Percentiles rank a stretch among this genome's conserved stretches.
phyloP scores from a whole-genome alignment of 2,329 filamentous ascomycete species.

The Talaromyces sp. region DNA sequence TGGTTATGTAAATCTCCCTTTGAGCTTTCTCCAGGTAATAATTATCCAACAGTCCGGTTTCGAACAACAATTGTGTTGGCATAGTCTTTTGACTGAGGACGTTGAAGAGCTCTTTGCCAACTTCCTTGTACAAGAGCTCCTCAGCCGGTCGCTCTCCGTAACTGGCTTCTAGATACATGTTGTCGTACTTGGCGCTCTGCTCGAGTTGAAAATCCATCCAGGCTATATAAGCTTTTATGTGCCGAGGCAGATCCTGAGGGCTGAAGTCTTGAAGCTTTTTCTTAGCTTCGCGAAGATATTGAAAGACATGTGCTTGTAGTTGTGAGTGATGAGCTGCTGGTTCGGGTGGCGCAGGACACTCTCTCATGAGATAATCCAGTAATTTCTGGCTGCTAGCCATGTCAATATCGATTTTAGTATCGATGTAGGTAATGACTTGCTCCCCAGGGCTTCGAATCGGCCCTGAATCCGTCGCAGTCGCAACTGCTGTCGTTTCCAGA shows the following conservation, averaged over 20 bases:
- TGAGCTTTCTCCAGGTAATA: slow-evolving; percentile 6
- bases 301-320: not conserved
- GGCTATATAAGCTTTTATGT: not conserved
- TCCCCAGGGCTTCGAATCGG: not conserved
- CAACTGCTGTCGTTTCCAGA: not conserved
- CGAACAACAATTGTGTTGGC: not conserved
- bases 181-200: not conserved
- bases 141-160: not conserved
- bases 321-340: not conserved
- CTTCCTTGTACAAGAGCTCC: not conserved
- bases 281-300: not conserved
- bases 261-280: not conserved
- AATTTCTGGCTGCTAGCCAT: not conserved
- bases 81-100: not conserved
- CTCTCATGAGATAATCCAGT: not conserved
- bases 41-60: not conserved
- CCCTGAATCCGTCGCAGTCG: not conserved
- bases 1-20: slow-evolving; percentile 20
- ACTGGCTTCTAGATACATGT: not conserved
- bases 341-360: not conserved
- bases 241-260: not conserved
- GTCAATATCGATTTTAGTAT: not conserved
- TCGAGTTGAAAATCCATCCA: not conserved
- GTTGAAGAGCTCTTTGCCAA: not conserved
- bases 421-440: not conserved